Evolutionary conservation across 106 monocot species (phyloP).

Genomic region (Phalaenopsis equestris): DNA sequence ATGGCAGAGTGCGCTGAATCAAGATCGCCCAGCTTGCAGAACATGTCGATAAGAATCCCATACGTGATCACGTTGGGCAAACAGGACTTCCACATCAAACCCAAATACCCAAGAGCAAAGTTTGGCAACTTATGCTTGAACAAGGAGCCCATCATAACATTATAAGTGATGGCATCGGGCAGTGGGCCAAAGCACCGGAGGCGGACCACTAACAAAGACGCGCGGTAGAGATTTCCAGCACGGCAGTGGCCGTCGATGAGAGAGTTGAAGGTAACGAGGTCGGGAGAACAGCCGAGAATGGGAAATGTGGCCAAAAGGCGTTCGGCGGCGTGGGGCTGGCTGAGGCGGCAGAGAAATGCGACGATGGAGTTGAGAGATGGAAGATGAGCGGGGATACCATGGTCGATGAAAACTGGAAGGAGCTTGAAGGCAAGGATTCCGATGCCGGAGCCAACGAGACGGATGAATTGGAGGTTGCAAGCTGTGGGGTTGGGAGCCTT

Average conservation of each 20-base stretch:
- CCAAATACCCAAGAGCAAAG: not conserved
- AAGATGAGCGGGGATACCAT: constrained; percentile 4
- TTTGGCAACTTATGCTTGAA: constrained; percentile 1
- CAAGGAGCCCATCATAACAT: constrained; percentile 2
- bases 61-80: constrained; percentile 10
- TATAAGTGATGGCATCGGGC: constrained; percentile 8
- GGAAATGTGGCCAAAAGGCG: not conserved
- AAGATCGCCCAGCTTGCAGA: constrained; percentile 8
- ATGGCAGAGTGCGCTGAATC: not conserved
- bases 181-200: constrained; percentile 12
- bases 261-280: constrained; percentile 24
- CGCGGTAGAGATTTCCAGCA: constrained; percentile 18
- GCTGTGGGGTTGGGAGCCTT: not conserved
- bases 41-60: constrained; percentile 9
- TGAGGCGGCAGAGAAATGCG: constrained; percentile 10
- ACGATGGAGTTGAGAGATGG: constrained; percentile 10
- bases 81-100: constrained; percentile 13
- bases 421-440: constrained; percentile 17
- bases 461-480: constrained; percentile 11
- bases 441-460: constrained; percentile 5
- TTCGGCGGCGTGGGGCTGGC: not conserved
- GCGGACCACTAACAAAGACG: constrained; percentile 9
- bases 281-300: constrained; percentile 1
- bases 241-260: constrained; percentile 17
- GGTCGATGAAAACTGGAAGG: constrained; percentile 6